Evolutionary conservation across 257 asterid genomes (phyloP).

Genomic region (Mitragyna speciosa): DNA sequence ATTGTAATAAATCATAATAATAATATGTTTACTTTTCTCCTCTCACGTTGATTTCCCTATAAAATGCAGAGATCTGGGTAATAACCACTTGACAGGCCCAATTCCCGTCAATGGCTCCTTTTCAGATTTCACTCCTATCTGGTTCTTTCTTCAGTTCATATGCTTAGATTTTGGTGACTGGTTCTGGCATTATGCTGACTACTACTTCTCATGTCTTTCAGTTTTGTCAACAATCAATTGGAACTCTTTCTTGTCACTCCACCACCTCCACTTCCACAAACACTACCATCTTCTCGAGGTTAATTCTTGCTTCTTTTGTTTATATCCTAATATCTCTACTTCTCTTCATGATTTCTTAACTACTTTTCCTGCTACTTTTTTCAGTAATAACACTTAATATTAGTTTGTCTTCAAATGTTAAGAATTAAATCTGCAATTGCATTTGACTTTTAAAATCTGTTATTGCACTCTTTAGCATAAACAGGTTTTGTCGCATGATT

Average conservation of each 20-base stretch:
- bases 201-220: constrained; percentile 36
- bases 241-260: constrained; percentile 57
- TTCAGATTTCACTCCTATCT: constrained; percentile 83
- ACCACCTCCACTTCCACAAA: constrained; percentile 66
- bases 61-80: constrained; percentile 85
- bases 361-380: too few relatives aligned
- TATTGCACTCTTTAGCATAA: too few relatives aligned
- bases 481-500: too few relatives aligned
- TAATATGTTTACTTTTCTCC: neutral
- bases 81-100: constrained; percentile 56
- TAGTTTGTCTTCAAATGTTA: too few relatives aligned
- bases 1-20: neutral
- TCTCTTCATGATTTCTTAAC: neutral
- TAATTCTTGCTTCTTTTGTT: constrained; percentile 11
- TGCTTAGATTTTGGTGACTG: constrained; percentile 8
- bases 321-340: neutral
- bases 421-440: too few relatives aligned
- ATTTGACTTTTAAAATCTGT: too few relatives aligned
- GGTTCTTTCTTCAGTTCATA: constrained; percentile 44
- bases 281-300: constrained; percentile 55
- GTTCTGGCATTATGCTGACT: constrained; percentile 27
- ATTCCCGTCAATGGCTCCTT: constrained; percentile 90
- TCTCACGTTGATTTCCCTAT: constrained; percentile 26
- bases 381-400: too few relatives aligned
- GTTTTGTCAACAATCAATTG: constrained; percentile 64